Conservation (phyloP, 2,329 filamentous ascomycete species). For the Pseudofabraea citricarpa region DNA sequence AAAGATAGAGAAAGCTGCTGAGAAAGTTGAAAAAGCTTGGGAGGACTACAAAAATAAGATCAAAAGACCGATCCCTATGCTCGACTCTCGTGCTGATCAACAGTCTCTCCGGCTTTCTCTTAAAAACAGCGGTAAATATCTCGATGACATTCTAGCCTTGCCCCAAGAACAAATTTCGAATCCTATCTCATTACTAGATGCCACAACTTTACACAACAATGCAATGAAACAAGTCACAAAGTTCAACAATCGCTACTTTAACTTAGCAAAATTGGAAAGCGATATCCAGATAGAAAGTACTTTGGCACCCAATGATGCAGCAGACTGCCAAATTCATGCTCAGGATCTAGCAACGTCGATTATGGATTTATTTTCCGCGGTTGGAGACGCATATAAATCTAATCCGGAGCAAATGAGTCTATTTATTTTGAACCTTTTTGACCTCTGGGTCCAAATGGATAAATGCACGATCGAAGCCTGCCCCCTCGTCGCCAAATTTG, state of each 20-base stretch:
- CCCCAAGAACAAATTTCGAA: constrained; percentile 6
- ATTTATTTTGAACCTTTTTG: constrained; percentile 49
- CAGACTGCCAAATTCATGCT: constrained; percentile 19
- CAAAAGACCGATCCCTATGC: constrained; percentile 33
- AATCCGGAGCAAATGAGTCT: constrained; percentile 45
- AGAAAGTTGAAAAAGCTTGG: constrained; percentile 33
- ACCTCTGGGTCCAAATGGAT: constrained; percentile 56
- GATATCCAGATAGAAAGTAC: constrained; percentile 12
- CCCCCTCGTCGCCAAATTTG: constrained; percentile 44
- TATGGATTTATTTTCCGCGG: constrained; percentile 27
- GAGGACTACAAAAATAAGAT: constrained; percentile 32
- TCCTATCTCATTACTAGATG: constrained; percentile 10
- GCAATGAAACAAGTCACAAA: constrained; percentile 11
- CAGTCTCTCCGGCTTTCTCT: constrained; percentile 33
- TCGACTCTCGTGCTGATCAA: constrained; percentile 33
- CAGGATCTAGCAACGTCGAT: constrained; percentile 29
- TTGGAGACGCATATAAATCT: constrained; percentile 33
- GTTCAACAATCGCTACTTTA: constrained; percentile 22
- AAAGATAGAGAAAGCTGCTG: constrained; percentile 25
- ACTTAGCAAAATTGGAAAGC: constrained; percentile 15
- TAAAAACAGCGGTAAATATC: constrained; percentile 33
- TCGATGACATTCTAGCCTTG: constrained; percentile 17
- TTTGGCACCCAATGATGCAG: constrained; percentile 2
- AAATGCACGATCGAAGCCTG: constrained; percentile 33
- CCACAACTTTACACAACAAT: constrained; percentile 8